Percentiles rank a stretch among this genome's conserved stretches.
These are phyloP conservation scores for Calocybe cyanea DNA, from an alignment of 768 basidiomycete species.

Conservation along the genomic window DNA sequence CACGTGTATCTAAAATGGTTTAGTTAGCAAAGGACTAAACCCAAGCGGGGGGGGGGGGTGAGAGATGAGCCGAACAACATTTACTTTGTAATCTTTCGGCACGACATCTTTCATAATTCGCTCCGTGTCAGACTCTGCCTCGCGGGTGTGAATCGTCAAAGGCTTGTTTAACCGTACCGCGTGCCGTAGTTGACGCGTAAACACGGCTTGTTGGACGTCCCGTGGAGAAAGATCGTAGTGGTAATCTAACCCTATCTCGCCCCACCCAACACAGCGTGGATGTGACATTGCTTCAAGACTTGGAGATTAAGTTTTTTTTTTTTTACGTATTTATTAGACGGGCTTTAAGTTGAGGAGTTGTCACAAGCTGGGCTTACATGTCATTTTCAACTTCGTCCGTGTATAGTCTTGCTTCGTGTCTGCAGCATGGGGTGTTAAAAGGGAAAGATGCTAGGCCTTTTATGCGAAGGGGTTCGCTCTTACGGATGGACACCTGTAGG, in stretches of 20 bases:
- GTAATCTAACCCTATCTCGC: constrained; percentile 86
- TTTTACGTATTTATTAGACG: not conserved
- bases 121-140: constrained; percentile 82
- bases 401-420: constrained; percentile 72
- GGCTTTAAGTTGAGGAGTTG: not conserved
- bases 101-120: constrained; percentile 73
- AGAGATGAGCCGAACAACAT: constrained; percentile 8
- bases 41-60: not conserved
- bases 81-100: constrained; percentile 63
- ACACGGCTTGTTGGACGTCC: constrained; percentile 60
- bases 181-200: constrained; percentile 61
- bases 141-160: constrained; percentile 82
- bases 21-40: not conserved
- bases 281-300: constrained; percentile 76
- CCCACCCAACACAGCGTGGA: constrained; percentile 83
- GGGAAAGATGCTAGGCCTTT: not conserved
- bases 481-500: constrained; percentile 68
- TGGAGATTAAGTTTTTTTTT: constrained; percentile 2
- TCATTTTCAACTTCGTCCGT: constrained; percentile 62
- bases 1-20: constrained; percentile 66
- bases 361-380: constrained; percentile 48
- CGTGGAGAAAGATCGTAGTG: constrained; percentile 80
- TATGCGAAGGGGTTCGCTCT: constrained; percentile 21
- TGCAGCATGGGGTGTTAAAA: constrained; percentile 19
- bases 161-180: constrained; percentile 72